A percentile compares a stretch with the other conserved stretches of the same genome.
These are phyloP conservation scores for Rauvolfia tetraphylla DNA, from an alignment of 257 asterid genomes.

Conservation along the genomic window DNA sequence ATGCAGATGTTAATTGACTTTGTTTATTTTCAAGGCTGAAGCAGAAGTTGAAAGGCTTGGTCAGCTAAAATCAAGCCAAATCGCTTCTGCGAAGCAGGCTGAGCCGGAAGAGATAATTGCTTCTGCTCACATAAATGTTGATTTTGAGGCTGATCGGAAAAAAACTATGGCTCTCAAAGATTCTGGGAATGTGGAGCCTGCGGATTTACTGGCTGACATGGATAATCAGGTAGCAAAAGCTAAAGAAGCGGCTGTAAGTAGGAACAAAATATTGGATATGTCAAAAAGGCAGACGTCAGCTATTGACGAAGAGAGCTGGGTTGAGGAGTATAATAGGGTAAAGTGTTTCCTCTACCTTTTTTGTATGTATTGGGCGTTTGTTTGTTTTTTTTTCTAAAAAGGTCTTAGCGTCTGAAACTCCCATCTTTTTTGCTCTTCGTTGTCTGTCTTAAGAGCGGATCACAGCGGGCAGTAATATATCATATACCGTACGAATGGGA, in stretches of 20 bases:
- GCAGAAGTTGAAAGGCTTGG: constrained; percentile 97
- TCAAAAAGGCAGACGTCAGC: constrained; percentile 96
- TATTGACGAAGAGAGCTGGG: constrained; percentile 98
- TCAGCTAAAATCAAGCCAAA: constrained; percentile 88
- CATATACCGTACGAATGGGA: no score
- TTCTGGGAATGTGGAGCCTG: constrained; percentile 83
- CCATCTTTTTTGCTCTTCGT: no score
- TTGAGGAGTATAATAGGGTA: constrained; percentile 96
- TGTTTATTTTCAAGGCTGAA: constrained; percentile 60
- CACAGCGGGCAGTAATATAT: no score
- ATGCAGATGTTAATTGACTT: constrained; percentile 9
- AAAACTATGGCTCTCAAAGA: constrained; percentile 73
- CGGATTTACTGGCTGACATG: constrained; percentile 84
- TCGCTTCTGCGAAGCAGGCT: constrained; percentile 84
- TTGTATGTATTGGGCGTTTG: not conserved
- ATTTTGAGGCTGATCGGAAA: constrained; percentile 71
- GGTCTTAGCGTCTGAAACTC: not conserved
- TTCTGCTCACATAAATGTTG: constrained; percentile 82
- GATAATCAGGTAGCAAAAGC: constrained; percentile 83
- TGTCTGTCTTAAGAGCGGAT: no score
- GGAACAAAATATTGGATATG: constrained; percentile 94
- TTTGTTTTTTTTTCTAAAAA: not conserved
- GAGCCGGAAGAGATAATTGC: constrained; percentile 91
- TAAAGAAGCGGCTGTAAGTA: constrained; percentile 82
- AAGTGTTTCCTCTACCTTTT: constrained; percentile 6